Conservation (phyloP, 352 stramenopile species). For the Phytopythium cucurbitacearum region DNA sequence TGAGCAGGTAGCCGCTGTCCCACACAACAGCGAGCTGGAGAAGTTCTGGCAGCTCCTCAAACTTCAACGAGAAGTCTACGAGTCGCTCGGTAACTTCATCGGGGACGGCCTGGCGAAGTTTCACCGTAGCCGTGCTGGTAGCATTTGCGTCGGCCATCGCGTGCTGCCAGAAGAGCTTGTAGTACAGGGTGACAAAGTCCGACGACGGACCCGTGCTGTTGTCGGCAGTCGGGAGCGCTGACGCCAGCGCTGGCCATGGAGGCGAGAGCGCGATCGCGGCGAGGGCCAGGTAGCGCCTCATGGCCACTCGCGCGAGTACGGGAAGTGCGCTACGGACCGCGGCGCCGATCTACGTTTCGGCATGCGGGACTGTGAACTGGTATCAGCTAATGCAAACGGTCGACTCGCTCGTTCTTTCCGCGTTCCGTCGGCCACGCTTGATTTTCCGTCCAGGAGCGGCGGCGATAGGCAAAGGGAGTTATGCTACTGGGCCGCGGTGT, state of each 20-base stretch:
- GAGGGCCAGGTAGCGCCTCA: not conserved
- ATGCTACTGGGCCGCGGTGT: too few species aligned
- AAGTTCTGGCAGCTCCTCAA: conserved; percentile 5
- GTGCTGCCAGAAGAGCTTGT: conserved; percentile 15
- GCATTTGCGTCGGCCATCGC: not conserved
- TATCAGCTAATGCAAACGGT: too few species aligned
- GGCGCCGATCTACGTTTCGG: too few species aligned
- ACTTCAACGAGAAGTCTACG: conserved; percentile 1
- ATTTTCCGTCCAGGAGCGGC: too few species aligned
- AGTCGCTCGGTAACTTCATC: conserved; percentile 1
- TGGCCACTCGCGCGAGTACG: too few species aligned
- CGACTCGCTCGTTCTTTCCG: too few species aligned
- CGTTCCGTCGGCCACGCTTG: too few species aligned
- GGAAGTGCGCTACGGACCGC: too few species aligned
- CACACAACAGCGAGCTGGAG: conserved; percentile 19
- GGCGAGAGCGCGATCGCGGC: not conserved
- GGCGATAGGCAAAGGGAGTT: too few species aligned
- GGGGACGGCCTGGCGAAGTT: not conserved
- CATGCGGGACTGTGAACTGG: too few species aligned
- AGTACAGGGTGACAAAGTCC: conserved; percentile 19
- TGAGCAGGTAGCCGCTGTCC: conserved; percentile 26
- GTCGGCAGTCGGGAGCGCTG: not conserved
- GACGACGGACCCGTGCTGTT: not conserved
- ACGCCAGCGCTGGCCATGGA: not conserved
- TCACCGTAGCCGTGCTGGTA: not conserved